Base-by-base conservation (phyloP, 2,329 filamentous ascomycete species). In the Pseudocercospora eumusae region DNA sequence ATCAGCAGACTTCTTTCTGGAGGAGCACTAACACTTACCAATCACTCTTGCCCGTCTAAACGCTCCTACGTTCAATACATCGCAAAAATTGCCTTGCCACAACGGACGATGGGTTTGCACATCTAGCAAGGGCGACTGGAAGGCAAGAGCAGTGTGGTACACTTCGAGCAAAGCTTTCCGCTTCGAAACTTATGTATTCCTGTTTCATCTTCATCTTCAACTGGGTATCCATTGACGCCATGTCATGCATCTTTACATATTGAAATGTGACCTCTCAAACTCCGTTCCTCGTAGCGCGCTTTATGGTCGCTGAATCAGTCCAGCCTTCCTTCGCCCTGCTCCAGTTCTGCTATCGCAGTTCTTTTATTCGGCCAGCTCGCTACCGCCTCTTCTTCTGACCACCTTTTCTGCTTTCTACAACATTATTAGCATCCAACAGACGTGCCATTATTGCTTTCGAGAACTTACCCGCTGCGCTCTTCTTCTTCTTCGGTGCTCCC, bases 401-500 rank as follows among this genome's bases (percentile, higher is more conserved):
- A 57, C 74, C 75, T 4, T 62, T 54, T 50, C 28, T 33, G 40
- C 63, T 52, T 57, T 52, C 36, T 61, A 52, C 31, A 40, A 2
- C 4, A 4, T 20, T 20, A 10, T 64, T 72, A 70, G 76, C 75
- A 56, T 25, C n/a, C n/a, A n/a, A 36, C 18, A 15, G 18, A 20
- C 40, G 20, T 25, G 25, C 15, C 2, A 10, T 23, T 4, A 20
- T 1, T 25, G 25, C 27, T 11, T 7, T 33, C 50, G 4, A 42
- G 49, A 71, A 76, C 73, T 70, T 59, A 80, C 79, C 79, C 62
- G 77, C 77, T 68, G 78, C 78, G 49, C 82, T 87, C 74, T 82
- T 88, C 83, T 95, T 96, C 86, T 96, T 97, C 85, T 96, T 89
- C 7, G 93, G 92, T 49, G 89, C 86, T 59, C 88, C 88, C 82